phyloP scores from a whole-genome alignment of 148 eudicot genomes.

The Vaccinium myrtillus region DNA sequence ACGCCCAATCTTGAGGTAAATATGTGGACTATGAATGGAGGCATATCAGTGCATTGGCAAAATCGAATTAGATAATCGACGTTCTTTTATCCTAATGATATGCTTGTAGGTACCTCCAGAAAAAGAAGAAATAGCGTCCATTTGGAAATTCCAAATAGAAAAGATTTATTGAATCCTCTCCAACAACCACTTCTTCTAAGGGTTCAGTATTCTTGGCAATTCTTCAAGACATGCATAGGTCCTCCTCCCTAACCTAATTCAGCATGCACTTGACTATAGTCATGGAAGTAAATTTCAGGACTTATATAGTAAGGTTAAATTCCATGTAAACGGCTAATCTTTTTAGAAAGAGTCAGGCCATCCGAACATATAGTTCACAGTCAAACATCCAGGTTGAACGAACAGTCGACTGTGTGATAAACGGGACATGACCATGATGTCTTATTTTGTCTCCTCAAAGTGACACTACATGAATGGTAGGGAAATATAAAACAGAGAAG shows the following conservation, averaged over 20 bases:
- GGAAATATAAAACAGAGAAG: background rate
- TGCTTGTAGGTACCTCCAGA: background rate
- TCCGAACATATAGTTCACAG: background rate
- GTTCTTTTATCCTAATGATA: background rate
- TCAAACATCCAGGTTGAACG: background rate
- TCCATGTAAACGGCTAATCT: background rate
- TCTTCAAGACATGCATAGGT: background rate
- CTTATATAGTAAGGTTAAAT: no score
- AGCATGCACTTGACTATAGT: background rate
- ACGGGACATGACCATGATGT: background rate
- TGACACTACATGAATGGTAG: background rate
- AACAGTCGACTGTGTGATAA: background rate
- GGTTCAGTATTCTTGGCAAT: background rate
- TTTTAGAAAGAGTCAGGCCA: background rate
- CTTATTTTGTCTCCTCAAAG: background rate
- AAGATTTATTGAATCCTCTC: background rate
- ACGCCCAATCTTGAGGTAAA: background rate
- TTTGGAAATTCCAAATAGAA: background rate
- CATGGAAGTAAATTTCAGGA: background rate
- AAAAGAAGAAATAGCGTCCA: background rate
- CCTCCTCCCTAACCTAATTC: background rate
- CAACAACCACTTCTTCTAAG: background rate
- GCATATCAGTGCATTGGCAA: background rate
- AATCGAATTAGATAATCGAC: background rate
- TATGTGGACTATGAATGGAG: background rate